Evolutionary conservation across 441 rosid genomes (phyloP), one percentile per base, ranked within the genome.

Genomic region (Daphne laureola): DNA sequence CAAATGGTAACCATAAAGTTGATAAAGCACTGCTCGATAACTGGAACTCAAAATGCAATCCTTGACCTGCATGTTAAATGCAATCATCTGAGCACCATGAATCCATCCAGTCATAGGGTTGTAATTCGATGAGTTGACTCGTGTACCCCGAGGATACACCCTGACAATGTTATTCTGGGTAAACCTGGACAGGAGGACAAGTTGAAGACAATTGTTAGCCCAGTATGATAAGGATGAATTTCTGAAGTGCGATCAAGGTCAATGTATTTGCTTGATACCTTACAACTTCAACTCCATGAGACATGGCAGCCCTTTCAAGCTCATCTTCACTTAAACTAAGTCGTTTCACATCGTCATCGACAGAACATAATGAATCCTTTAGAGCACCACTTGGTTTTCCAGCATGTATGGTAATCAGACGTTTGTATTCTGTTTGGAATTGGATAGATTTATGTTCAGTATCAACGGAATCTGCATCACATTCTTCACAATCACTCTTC

Each of bases 11-110:
- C 18, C 11, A 31, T 31, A 0, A 31, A 31, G 38, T 31, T 8
- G 5, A 31, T 17, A 12, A 53, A 3, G 13, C 4, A 53, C 14
- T 53, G 0, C 23, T 21, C 18, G n/a, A 21, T 16, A 31, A 31
- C 11, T 31, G 38, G 5, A 31, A 11, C 38, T 31, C 38, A 31
- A 31, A 31, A 7, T 8, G 31, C 51, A 21, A 21, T 16, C 42
- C 35, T 3, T 45, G 46, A 81, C 87, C 80, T 78, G 82, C 82
- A 78, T 78, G 46, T 81, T 78, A 57, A 78, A 80, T 45, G 86
- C 86, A 49, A 80, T 64, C 86, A 81, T 78, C 65, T 81, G 84
- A 54, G 88, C 85, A 5, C 88, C 84, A 21, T 84, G 87, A 64
- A 63, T 75, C 91, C 91, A 84, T 27, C 79, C 86, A 2, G 75